Evolutionary conservation across 1,139 yeast genomes (phyloP), one percentile per base, ranked within the genome.

Genomic region (Geotrichum citri-aurantii): DNA sequence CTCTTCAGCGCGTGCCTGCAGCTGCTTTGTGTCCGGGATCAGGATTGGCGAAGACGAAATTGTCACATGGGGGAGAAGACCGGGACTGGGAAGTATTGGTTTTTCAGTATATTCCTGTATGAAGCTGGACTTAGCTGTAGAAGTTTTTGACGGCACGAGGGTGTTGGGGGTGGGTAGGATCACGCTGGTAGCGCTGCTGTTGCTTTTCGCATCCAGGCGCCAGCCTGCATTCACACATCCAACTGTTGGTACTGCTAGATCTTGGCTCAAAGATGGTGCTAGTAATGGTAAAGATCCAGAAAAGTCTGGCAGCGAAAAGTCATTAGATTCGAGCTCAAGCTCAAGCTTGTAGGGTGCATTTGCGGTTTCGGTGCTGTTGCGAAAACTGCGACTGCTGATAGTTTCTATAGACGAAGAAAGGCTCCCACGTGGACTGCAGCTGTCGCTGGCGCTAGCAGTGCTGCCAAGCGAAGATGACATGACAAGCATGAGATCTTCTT

Each of bases 101-200:
- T 37, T 17, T 2, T 37, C 21, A 37, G 19, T 37, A 17, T 37
- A 37, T n/a, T 17, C 46, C 26, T 27, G 23, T 17, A 49, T 47
- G 21, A 19, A 17, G 3, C 24, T 37, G 14, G 24, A 19, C 8
- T 29, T 26, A 8, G n/a, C n/a, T 14, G 21, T 53, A 19, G 12
- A 26, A 2, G 52, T 40, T 19, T 14, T 54, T 48, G 40, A 57
- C 47, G 17, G 57, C 48, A 24, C 50, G 33, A 49, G 57, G 26
- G 7, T 55, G 52, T 21, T 57, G 55, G 50, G 54, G 53, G 12
- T 50, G 10, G 24, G 14, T 17, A 7, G 55, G 58, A 26, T 55
- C 46, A 3, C 46, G 3, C 52, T 21, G 17, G 21, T 14, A 33
- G 33, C 52, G 7, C 19, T 31, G 10, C 52, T 8, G 26, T 14